Percentiles rank a stretch among this genome's conserved stretches.
Conservation (phyloP, 2,329 filamentous ascomycete genomes). For the Cercospora citrullina region DNA sequence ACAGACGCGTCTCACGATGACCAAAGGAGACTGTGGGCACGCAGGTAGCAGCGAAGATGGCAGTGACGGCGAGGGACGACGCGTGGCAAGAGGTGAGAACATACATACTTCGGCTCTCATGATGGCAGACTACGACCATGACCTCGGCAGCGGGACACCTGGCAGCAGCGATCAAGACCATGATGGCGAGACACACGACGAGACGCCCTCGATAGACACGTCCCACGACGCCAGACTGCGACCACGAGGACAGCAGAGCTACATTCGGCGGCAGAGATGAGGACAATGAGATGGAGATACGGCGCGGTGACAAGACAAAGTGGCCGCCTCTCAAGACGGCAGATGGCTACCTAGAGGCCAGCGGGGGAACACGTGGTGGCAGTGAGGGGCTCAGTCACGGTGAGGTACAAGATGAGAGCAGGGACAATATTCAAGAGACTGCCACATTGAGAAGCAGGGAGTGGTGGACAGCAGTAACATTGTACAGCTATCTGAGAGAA, state of each 20-base stretch:
- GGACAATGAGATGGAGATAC: too few relatives aligned
- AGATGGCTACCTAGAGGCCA: neutral
- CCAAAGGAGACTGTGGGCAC: neutral
- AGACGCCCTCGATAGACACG: too few relatives aligned
- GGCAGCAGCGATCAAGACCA: too few relatives aligned
- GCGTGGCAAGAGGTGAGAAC: neutral
- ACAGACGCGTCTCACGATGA: neutral
- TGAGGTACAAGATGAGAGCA: neutral
- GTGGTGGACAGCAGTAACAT: neutral
- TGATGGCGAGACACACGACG: too few relatives aligned
- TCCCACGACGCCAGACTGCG: too few relatives aligned
- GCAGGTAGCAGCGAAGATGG: neutral
- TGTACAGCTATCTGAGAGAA: neutral
- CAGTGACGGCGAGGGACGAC: neutral
- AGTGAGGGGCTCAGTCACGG: neutral
- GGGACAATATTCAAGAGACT: neutral
- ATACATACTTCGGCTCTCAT: neutral
- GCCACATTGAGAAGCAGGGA: neutral
- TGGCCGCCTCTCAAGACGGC: neutral
- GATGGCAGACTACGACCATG: too few relatives aligned
- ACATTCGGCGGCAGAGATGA: too few relatives aligned
- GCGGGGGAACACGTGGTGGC: neutral
- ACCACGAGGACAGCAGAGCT: too few relatives aligned
- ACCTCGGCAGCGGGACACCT: too few relatives aligned
- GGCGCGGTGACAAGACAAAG: too few relatives aligned